Percentiles rank a stretch among this genome's conserved stretches.
phyloP scores from a whole-genome alignment of 208 protist genomes.

The Leishmania tropica region DNA sequence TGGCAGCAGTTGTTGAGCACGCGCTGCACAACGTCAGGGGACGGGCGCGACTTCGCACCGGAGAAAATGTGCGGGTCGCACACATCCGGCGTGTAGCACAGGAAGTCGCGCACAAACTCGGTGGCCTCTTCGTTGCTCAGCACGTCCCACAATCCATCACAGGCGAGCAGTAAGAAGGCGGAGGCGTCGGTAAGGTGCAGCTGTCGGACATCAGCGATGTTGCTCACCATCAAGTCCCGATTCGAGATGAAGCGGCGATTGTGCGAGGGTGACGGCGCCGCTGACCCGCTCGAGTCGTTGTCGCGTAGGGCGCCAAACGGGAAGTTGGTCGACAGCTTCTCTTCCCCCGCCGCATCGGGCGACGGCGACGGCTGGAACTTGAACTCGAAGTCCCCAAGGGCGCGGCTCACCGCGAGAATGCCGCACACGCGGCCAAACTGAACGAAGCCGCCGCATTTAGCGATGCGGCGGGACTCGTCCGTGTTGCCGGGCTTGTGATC shows the following conservation, averaged over 20 bases:
- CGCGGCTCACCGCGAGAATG: constrained; percentile 87
- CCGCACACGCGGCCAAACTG: constrained; percentile 93
- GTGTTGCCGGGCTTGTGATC: constrained; percentile 91
- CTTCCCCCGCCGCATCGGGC: constrained; percentile 30
- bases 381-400: constrained; percentile 92
- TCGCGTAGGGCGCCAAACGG: constrained; percentile 25
- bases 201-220: constrained; percentile 77
- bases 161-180: constrained; percentile 81
- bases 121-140: constrained; percentile 85
- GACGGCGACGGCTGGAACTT: constrained; percentile 63
- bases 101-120: constrained; percentile 75
- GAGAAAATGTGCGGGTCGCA: constrained; percentile 35
- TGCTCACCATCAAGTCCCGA: constrained; percentile 77
- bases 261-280: constrained; percentile 5
- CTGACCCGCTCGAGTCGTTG: neutral
- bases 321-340: constrained; percentile 17
- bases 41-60: constrained; percentile 44
- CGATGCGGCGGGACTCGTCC: constrained; percentile 78
- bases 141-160: constrained; percentile 91
- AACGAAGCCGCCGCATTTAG: constrained; percentile 85
- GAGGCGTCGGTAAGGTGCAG: constrained; percentile 75
- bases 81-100: constrained; percentile 76
- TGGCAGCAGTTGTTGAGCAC: constrained; percentile 77
- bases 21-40: constrained; percentile 44
- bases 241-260: constrained; percentile 35